phyloP scores from a whole-genome alignment of 2,329 filamentous ascomycete genomes.

The Hymenoscyphus infarciens region DNA sequence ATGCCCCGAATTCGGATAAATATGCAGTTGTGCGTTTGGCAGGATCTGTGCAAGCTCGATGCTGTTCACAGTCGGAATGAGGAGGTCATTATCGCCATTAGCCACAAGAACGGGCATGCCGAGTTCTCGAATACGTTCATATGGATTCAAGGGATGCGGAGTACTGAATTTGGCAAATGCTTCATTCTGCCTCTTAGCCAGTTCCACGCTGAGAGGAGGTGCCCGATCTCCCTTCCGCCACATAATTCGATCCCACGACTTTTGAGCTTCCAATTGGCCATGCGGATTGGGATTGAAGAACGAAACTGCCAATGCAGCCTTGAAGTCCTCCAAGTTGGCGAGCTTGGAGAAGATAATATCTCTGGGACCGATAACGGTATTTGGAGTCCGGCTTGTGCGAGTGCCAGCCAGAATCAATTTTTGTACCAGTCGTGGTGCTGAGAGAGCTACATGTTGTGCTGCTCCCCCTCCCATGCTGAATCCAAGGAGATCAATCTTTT shows the following conservation, averaged over 20 bases:
- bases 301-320: constrained; percentile 34
- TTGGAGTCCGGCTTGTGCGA: constrained; percentile 21
- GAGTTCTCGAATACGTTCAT: constrained; percentile 30
- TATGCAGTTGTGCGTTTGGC: constrained; percentile 17
- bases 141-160: constrained; percentile 18
- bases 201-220: constrained; percentile 13
- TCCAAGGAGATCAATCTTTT: constrained; percentile 37
- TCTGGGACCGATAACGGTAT: constrained; percentile 30
- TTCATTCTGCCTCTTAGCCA: constrained; percentile 17
- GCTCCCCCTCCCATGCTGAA: constrained; percentile 38
- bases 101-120: constrained; percentile 34
- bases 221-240: constrained; percentile 16
- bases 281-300: constrained; percentile 37
- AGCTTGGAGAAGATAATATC: constrained; percentile 37
- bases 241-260: constrained; percentile 36
- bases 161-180: constrained; percentile 15
- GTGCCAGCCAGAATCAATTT: constrained; percentile 35
- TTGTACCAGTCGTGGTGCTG: constrained; percentile 29
- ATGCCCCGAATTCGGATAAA: constrained; percentile 24
- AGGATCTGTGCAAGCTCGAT: constrained; percentile 15
- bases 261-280: constrained; percentile 36
- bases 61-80: constrained; percentile 25
- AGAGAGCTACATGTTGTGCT: constrained; percentile 35
- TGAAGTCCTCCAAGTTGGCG: constrained; percentile 36
- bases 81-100: constrained; percentile 25